Conservation (phyloP, 2,329 filamentous ascomycete genomes). For the Chaetoscypha palmicola region DNA sequence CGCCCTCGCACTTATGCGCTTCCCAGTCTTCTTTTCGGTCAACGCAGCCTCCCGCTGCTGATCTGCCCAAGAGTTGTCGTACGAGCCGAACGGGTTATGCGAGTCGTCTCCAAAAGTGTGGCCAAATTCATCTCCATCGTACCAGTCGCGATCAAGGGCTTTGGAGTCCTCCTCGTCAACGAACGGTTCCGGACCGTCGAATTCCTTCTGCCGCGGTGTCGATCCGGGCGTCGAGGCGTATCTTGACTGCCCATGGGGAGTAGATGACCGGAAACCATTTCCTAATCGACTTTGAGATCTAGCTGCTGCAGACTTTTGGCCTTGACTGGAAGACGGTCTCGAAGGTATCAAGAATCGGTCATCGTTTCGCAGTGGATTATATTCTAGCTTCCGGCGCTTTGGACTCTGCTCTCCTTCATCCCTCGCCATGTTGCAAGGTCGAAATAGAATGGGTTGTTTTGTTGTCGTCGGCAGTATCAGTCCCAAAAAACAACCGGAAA, state of each 20-base stretch:
- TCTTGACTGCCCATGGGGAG: constrained; percentile 28
- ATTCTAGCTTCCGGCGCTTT: constrained; percentile 61
- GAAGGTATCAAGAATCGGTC: constrained; percentile 45
- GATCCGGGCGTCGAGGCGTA: constrained; percentile 29
- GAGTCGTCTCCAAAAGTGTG: constrained; percentile 84
- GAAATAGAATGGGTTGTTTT: neutral
- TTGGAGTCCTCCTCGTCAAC: constrained; percentile 62
- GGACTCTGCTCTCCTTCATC: constrained; percentile 41
- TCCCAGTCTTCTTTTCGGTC: constrained; percentile 72
- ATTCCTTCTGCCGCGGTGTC: constrained; percentile 47
- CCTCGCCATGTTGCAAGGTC: constrained; percentile 31
- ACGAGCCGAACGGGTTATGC: constrained; percentile 85
- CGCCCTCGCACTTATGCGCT: constrained; percentile 64
- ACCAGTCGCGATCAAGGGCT: constrained; percentile 87
- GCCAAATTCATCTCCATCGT: constrained; percentile 75
- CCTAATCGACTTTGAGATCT: constrained; percentile 32
- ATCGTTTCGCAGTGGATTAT: constrained; percentile 44
- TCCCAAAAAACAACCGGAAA: no score
- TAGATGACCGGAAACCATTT: constrained; percentile 27
- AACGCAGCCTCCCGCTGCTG: constrained; percentile 66
- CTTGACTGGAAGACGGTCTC: constrained; percentile 16
- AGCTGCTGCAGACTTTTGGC: constrained; percentile 24
- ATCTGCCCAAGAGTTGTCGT: constrained; percentile 63
- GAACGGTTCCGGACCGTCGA: constrained; percentile 55
- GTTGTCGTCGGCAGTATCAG: no score